phyloP scores from a whole-genome alignment of 2,329 filamentous ascomycete genomes.

The Pleurostoma richardsiae region DNA sequence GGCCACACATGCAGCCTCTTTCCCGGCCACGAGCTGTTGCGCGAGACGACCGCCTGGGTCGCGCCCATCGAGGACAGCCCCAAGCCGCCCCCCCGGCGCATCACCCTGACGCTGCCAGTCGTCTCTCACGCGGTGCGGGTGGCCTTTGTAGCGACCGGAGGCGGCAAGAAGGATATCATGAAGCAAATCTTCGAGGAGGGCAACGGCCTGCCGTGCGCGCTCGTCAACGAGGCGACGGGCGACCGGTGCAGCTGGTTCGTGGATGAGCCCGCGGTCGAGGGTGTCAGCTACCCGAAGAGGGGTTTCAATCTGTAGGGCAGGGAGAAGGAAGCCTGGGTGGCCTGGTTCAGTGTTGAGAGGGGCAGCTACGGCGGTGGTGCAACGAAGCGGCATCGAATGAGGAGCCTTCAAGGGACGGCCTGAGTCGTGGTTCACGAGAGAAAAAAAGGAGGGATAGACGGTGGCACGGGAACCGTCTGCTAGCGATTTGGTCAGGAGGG shows the following conservation, averaged over 20 bases:
- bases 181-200: constrained; percentile 89
- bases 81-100: constrained; percentile 85
- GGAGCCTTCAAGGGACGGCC: too few relatives aligned
- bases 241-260: constrained; percentile 96
- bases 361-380: too few relatives aligned
- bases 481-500: too few relatives aligned
- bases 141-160: constrained; percentile 88
- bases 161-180: constrained; percentile 84
- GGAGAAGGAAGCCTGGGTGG: constrained; percentile 20
- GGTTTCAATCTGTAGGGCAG: constrained; percentile 55
- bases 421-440: too few relatives aligned
- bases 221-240: constrained; percentile 79
- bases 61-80: constrained; percentile 88
- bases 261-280: constrained; percentile 78
- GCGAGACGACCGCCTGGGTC: constrained; percentile 88
- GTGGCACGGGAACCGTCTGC: too few relatives aligned
- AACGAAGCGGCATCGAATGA: too few relatives aligned
- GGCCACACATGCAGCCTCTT: constrained; percentile 97
- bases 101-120: constrained; percentile 89
- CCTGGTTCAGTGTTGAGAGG: not conserved
- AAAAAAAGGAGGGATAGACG: too few relatives aligned
- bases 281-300: constrained; percentile 75
- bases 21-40: constrained; percentile 79
- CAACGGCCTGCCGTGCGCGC: constrained; percentile 73
- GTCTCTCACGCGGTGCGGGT: constrained; percentile 82